These are phyloP conservation scores for Geranomyces michiganensis DNA, from an alignment of 192 early-diverging fungal species.

Conservation along the genomic window DNA sequence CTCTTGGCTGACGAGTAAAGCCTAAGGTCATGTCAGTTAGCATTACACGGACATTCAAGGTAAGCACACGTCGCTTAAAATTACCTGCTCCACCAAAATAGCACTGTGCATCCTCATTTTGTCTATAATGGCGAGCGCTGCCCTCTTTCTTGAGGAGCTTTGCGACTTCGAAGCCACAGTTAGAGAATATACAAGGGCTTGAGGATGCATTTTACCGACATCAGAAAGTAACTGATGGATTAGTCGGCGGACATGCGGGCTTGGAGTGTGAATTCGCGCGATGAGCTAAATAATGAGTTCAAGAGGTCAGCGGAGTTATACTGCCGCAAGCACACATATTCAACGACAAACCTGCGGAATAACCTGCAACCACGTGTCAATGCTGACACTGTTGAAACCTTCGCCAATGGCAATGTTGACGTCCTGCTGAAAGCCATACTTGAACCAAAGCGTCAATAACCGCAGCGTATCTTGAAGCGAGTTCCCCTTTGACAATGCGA, in stretches of 20 bases:
- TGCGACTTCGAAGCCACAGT: slow-evolving; percentile 95
- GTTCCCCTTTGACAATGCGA: slow-evolving; percentile 81
- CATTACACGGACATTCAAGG: slow-evolving; percentile 36
- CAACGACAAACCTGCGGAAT: slow-evolving; percentile 78
- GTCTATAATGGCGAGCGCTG: slow-evolving; percentile 87
- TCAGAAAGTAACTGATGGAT: slow-evolving; percentile 88
- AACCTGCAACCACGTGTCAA: slow-evolving; percentile 96
- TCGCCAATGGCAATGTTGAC: slow-evolving; percentile 81
- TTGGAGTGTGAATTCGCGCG: slow-evolving; percentile 85
- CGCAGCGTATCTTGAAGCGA: slow-evolving; percentile 94
- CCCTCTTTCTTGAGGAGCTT: slow-evolving; percentile 69
- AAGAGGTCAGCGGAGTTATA: not conserved
- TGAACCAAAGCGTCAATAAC: slow-evolving; percentile 92
- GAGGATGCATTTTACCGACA: slow-evolving; percentile 92
- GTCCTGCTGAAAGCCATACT: slow-evolving; percentile 85
- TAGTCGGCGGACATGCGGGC: slow-evolving; percentile 73
- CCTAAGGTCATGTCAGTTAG: slow-evolving; percentile 60
- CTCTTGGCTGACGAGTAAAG: slow-evolving; percentile 91
- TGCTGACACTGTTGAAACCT: slow-evolving; percentile 80
- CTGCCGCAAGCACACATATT: slow-evolving; percentile 2
- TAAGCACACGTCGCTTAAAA: too few species aligned
- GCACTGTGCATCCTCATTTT: slow-evolving; percentile 85
- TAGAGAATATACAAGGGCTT: slow-evolving; percentile 95
- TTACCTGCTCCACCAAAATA: slow-evolving; percentile 85
- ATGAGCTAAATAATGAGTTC: slow-evolving; percentile 60